Conservation (phyloP, 768 basidiomycete species). For the Rhizopogon roseolus region DNA sequence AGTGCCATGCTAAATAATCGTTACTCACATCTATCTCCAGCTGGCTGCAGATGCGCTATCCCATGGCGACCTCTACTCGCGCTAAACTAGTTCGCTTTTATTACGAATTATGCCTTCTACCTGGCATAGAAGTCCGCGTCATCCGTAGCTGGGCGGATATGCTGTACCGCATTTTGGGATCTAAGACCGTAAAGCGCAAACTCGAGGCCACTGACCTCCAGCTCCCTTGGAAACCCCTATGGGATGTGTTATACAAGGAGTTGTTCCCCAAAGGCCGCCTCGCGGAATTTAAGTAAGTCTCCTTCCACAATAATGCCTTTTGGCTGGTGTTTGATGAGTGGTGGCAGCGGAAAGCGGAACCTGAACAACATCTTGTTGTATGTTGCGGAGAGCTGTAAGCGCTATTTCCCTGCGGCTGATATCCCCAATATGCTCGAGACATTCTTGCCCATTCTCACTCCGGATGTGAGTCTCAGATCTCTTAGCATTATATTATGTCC, state of each 20-base stretch:
- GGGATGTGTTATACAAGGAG: slow-evolving; percentile 69
- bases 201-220: slow-evolving; percentile 63
- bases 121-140: slow-evolving; percentile 69
- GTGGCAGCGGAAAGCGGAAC: slow-evolving; percentile 41
- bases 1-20: neutral
- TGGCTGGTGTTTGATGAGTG: neutral
- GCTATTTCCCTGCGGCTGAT: slow-evolving; percentile 63
- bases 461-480: slow-evolving; percentile 46
- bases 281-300: slow-evolving; percentile 47
- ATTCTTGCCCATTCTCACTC: slow-evolving; percentile 68
- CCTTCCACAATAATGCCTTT: neutral
- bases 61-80: slow-evolving; percentile 62
- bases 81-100: slow-evolving; percentile 69
- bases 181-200: slow-evolving; percentile 65
- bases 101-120: slow-evolving; percentile 73
- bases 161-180: slow-evolving; percentile 64
- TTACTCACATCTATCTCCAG: slow-evolving; percentile 29
- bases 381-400: slow-evolving; percentile 66
- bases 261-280: slow-evolving; percentile 67
- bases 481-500: neutral
- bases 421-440: slow-evolving; percentile 66
- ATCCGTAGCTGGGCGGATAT: slow-evolving; percentile 76
- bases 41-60: slow-evolving; percentile 81
- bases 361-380: slow-evolving; percentile 68
- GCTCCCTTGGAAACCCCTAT: slow-evolving; percentile 74